Percentiles rank a stretch among this genome's conserved stretches.
Conservation (phyloP, 225 moss, liverwort and hornwort genomes). For the Asterella californica region DNA sequence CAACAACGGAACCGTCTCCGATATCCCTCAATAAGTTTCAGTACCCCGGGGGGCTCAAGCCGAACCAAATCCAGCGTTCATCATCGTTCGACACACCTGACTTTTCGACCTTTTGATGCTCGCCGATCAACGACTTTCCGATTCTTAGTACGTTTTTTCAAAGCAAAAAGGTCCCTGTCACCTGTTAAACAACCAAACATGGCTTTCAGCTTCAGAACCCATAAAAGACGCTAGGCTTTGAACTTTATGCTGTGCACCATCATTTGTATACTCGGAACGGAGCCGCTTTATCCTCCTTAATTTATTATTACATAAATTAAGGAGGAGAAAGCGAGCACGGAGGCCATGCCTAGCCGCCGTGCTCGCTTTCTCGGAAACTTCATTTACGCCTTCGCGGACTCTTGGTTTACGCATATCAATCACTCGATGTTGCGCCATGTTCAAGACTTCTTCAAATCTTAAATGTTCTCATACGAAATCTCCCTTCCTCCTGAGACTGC, state of each 20-base stretch:
- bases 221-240: neutral
- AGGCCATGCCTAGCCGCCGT: too few species aligned
- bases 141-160: constrained; percentile 59
- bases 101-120: constrained; percentile 96
- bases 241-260: neutral
- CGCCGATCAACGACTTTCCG: constrained; percentile 96
- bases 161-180: constrained; percentile 16
- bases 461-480: too few species aligned
- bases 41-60: neutral
- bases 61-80: neutral
- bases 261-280: neutral
- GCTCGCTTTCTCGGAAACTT: too few species aligned
- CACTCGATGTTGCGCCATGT: neutral
- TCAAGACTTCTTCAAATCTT: too few species aligned
- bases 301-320: neutral
- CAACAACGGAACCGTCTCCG: neutral
- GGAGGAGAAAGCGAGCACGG: neutral
- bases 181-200: neutral
- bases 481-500: neutral
- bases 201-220: neutral
- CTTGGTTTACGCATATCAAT: neutral
- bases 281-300: neutral
- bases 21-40: neutral
- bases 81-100: constrained; percentile 38
- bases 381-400: too few species aligned